Percentiles rank a stretch among this genome's conserved stretches.
These are phyloP conservation scores for Lactarius akahatsu DNA, from an alignment of 768 basidiomycete genomes.

Conservation along the genomic window DNA sequence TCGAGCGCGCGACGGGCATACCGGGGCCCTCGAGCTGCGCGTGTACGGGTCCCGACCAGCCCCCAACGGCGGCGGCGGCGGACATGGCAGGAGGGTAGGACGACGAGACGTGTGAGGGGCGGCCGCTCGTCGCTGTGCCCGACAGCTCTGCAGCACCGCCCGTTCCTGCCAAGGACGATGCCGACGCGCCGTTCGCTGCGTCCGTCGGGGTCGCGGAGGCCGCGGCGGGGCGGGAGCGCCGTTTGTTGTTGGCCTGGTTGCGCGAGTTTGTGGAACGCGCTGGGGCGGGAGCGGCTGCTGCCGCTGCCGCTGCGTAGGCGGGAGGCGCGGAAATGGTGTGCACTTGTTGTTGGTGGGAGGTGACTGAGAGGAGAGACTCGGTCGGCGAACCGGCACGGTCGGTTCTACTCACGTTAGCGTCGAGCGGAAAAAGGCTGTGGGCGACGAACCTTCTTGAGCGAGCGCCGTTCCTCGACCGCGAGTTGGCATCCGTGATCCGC, in stretches of 20 bases:
- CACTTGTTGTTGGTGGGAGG: constrained; percentile 53
- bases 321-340: constrained; percentile 15
- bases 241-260: constrained; percentile 36
- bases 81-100: constrained; percentile 30
- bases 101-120: constrained; percentile 2
- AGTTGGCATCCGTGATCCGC: constrained; percentile 44
- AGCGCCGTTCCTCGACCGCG: constrained; percentile 52
- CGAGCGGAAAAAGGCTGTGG: not conserved
- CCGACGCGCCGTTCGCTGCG: constrained; percentile 5
- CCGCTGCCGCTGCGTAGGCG: constrained; percentile 34
- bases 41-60: constrained; percentile 40
- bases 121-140: constrained; percentile 13
- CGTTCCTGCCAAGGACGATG: constrained; percentile 6
- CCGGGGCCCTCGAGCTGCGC: constrained; percentile 73
- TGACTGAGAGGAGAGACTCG: constrained; percentile 70
- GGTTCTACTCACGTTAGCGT: constrained; percentile 39
- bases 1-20: constrained; percentile 62
- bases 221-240: constrained; percentile 24
- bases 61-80: constrained; percentile 38
- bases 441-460: constrained; percentile 60
- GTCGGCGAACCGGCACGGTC: constrained; percentile 70
- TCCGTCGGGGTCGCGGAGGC: constrained; percentile 24
- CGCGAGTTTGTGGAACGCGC: constrained; percentile 37
- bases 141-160: constrained; percentile 26
- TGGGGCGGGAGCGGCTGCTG: constrained; percentile 30